Conservation (phyloP, 176 grass and related monocot genomes). For the Avena insularis region DNA sequence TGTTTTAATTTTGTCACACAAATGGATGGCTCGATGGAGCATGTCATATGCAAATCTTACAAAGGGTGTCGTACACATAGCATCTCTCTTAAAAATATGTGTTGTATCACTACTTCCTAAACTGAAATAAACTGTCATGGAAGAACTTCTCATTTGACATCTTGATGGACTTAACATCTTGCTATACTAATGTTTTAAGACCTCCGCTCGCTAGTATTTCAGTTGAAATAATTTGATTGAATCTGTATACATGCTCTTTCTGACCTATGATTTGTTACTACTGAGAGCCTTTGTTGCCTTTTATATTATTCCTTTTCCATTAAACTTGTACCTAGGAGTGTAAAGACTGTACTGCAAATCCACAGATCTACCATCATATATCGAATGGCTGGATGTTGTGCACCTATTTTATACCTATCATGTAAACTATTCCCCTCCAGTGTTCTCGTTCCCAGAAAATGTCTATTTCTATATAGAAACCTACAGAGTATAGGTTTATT, state of each 20-base stretch:
- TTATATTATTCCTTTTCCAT: conserved; percentile 8
- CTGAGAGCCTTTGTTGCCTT: conserved; percentile 17
- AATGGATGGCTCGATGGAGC: no score
- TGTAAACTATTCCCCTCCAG: conserved; percentile 4
- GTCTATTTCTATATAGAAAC: not conserved
- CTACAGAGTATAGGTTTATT: not conserved
- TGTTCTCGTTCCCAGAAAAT: not conserved
- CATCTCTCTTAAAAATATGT: not conserved
- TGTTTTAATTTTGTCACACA: no score
- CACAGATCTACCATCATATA: not conserved
- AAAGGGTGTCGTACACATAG: no score
- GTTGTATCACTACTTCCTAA: not conserved
- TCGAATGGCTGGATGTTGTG: not conserved
- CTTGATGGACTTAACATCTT: not conserved
- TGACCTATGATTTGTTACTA: not conserved
- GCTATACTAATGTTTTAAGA: not conserved
- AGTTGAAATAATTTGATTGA: not conserved
- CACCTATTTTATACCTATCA: not conserved
- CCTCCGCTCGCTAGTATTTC: not conserved
- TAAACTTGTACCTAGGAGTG: conserved; percentile 22
- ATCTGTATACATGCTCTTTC: not conserved
- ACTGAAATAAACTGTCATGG: conserved; percentile 6
- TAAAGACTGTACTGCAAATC: not conserved
- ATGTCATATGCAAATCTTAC: no score
- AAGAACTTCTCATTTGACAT: conserved; percentile 25